A percentile compares a stretch with the other conserved stretches of the same genome.
Conservation (phyloP, 139 green algal species). For the Chlorella sp. region DNA sequence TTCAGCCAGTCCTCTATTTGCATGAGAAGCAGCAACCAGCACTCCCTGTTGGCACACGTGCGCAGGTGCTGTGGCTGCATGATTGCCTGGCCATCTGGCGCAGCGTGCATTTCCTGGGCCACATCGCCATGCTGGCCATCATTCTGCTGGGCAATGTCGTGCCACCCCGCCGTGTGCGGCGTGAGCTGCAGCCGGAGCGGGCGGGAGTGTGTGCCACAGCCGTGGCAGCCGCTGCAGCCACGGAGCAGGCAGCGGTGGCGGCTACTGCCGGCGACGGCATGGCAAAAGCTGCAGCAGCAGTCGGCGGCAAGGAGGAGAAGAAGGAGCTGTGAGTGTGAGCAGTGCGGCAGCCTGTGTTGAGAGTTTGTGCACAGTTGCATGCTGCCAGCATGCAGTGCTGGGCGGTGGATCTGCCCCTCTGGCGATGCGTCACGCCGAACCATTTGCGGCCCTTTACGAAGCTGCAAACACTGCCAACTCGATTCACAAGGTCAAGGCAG, state of each 20-base stretch:
- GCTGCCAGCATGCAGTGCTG: no score
- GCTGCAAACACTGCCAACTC: no score
- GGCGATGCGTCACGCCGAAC: no score
- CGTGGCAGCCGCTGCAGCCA: not conserved
- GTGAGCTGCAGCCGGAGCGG: no score
- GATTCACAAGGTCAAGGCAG: no score
- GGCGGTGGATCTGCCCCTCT: no score
- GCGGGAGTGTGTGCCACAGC: not conserved
- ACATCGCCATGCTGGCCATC: slow-evolving; percentile 49
- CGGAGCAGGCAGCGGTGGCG: not conserved
- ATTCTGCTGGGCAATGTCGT: slow-evolving; percentile 41
- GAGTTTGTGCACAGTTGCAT: no score
- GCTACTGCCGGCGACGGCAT: not conserved
- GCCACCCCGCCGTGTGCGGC: not conserved
- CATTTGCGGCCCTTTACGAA: no score
- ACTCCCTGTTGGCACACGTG: no score
- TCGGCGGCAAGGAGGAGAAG: not conserved
- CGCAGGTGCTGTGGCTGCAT: slow-evolving; percentile 53
- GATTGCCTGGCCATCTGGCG: slow-evolving; percentile 48
- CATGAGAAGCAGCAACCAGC: no score
- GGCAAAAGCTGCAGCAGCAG: not conserved
- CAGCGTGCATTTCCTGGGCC: slow-evolving; percentile 53
- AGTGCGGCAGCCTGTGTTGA: no score
- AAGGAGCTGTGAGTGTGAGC: not conserved
- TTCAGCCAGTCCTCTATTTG: no score